Base-by-base conservation (phyloP, 2,329 filamentous ascomycete genomes). In the Ophiocordyceps camponoti-saundersi region DNA sequence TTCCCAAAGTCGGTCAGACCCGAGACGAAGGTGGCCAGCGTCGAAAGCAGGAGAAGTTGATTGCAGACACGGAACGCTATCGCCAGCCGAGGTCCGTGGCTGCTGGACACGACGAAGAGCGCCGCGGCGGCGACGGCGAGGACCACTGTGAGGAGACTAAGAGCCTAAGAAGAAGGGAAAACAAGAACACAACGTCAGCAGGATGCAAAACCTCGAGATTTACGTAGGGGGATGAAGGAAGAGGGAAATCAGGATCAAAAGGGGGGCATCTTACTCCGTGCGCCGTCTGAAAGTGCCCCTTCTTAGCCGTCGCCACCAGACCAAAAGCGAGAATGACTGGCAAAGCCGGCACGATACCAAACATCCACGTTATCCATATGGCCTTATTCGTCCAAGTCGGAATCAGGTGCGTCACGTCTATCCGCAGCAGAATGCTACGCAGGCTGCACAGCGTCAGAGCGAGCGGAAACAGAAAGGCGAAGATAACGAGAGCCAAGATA, bases 1-100 rank as follows among this genome's bases (percentile, higher is more conserved):
- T 49, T 49, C 43, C 53, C 56, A 3, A 63, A 48, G 32, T 59
- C 59, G 2, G 52, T 47, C 39, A 63, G 61, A 6, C 61, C 61
- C 0, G 52, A 54, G 6, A 58, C 45, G 15, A 51, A 48, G 0
- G 59, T 54, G 0, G 50, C 46, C 4, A 56, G 22, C 3, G 53
- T 46, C 4, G 61, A 49, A 12, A 50, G 26, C 1, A 60, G 49
- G 26, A 63, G 53, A 13, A 58, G 21, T 44, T 58, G 57, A 45
- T 60, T 60, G n/a, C 52, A 30, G 8, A 50, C 36, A 29, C 53
- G 48, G 12, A 51, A 53, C 2, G 45, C 49, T n/a, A 46, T 10
- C 8, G 46, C 46, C 36, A 46, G 15, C 15, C 21, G 18, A 1
- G 6, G 43, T 46, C 11, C 49, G 11, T n/a, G 32, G 12, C n/a